phyloP scores from a whole-genome alignment of 495 filamentous ascomycete genomes.

The Hyphodiscus hymeniophilus region DNA sequence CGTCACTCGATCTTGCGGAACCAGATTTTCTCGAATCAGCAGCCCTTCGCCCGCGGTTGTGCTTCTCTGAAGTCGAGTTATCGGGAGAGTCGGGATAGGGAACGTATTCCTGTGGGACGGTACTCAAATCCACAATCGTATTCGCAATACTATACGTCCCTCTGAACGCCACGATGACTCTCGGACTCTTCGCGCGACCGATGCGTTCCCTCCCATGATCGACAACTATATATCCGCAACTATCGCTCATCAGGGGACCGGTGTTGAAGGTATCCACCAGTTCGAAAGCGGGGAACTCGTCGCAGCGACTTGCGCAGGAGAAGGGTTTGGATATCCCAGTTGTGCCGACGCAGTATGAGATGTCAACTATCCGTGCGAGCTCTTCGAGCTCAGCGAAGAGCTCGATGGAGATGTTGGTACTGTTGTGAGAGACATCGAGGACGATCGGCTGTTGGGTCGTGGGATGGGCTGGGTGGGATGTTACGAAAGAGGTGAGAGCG shows the following conservation, averaged over 20 bases:
- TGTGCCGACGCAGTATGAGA: slow-evolving; percentile 88
- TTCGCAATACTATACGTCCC: slow-evolving; percentile 92
- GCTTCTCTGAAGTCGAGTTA: neutral
- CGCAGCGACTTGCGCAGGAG: slow-evolving; percentile 72
- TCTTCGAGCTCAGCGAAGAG: slow-evolving; percentile 82
- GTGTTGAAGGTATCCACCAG: slow-evolving; percentile 87
- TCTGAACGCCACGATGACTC: slow-evolving; percentile 84
- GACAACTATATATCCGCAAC: slow-evolving; percentile 87
- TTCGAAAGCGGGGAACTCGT: slow-evolving; percentile 69
- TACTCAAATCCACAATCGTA: slow-evolving; percentile 80
- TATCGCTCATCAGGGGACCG: slow-evolving; percentile 77
- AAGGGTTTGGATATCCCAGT: slow-evolving; percentile 75
- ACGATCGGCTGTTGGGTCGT: neutral
- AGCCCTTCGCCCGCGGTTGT: neutral
- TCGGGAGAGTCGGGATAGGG: slow-evolving; percentile 59
- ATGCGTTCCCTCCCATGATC: slow-evolving; percentile 46
- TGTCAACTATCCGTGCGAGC: slow-evolving; percentile 80
- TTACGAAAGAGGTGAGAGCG: neutral
- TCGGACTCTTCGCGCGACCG: neutral
- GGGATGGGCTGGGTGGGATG: neutral
- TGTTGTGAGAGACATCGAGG: neutral
- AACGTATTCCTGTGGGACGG: slow-evolving; percentile 80
- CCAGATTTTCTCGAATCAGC: neutral
- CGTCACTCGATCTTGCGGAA: neutral
- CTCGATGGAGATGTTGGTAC: slow-evolving; percentile 42